Percentiles rank a stretch among this genome's conserved stretches.
Evolutionary conservation across 2,329 filamentous ascomycete species (phyloP).

Genomic region (Alternaria brassicicola): DNA sequence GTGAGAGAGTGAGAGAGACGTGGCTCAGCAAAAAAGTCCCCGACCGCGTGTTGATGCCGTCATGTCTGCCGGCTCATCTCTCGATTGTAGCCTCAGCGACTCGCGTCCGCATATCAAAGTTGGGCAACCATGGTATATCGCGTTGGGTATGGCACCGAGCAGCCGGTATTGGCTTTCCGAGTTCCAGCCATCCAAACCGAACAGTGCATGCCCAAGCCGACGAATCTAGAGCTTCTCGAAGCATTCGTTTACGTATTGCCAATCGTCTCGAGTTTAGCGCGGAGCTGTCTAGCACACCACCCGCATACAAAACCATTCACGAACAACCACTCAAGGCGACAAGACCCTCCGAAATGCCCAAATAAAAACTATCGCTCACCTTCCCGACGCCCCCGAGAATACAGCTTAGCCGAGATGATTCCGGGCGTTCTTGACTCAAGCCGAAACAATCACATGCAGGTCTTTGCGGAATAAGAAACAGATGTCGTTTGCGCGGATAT

Average conservation of each 20-base stretch:
- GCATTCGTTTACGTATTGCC: constrained; percentile 42
- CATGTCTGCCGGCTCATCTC: constrained; percentile 22
- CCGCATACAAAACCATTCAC: constrained; percentile 3
- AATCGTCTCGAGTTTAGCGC: constrained; percentile 26
- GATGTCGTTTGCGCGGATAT: constrained; percentile 1
- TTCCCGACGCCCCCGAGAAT: constrained; percentile 11
- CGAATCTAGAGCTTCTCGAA: constrained; percentile 30
- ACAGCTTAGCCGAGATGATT: constrained; percentile 15
- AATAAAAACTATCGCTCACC: not conserved
- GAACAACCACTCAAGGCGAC: constrained; percentile 4
- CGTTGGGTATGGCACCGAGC: constrained; percentile 12
- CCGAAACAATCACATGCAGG: constrained; percentile 19
- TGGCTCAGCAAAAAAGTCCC: constrained; percentile 1
- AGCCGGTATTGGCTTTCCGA: constrained; percentile 4
- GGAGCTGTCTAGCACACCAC: constrained; percentile 13
- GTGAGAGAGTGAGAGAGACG: too few relatives aligned
- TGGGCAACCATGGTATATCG: constrained; percentile 16
- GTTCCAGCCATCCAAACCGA: constrained; percentile 7
- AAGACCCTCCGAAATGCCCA: not conserved
- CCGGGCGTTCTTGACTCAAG: constrained; percentile 10
- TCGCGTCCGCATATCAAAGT: constrained; percentile 11
- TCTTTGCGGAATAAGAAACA: not conserved
- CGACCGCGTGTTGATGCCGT: constrained; percentile 26
- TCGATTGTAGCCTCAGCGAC: constrained; percentile 3
- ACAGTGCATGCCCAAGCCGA: constrained; percentile 1